Evolutionary conservation across 331 rosid species (phyloP).

Genomic region (Rosa hybrid): DNA sequence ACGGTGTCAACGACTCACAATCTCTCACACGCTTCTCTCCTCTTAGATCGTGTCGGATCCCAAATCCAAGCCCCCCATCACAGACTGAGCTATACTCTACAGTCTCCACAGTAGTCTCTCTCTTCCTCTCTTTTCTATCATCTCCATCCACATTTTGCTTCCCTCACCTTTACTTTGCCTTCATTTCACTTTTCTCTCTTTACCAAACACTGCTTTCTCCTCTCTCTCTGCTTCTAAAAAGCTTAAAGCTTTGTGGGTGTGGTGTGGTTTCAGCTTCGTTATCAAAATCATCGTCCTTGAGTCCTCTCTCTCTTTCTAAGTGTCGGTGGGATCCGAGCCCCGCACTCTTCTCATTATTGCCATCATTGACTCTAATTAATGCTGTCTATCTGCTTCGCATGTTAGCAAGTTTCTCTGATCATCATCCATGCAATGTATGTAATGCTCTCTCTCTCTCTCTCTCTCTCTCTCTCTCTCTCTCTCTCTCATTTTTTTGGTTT

Average conservation of each 20-base stretch:
- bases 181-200: constrained; percentile 38
- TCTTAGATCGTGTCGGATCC: constrained; percentile 23
- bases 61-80: background rate
- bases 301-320: constrained; percentile 15
- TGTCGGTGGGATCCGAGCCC: constrained; percentile 33
- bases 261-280: constrained; percentile 16
- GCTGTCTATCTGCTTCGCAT: constrained; percentile 5
- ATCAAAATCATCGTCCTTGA: constrained; percentile 12
- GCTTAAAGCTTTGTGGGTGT: background rate
- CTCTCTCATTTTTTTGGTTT: background rate
- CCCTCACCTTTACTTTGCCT: constrained; percentile 34
- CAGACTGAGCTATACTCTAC: background rate
- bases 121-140: constrained; percentile 7
- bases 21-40: background rate
- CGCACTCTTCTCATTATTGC: constrained; percentile 16
- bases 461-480: background rate
- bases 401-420: constrained; percentile 1
- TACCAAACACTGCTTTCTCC: constrained; percentile 31
- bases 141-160: constrained; percentile 12
- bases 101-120: background rate
- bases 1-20: background rate
- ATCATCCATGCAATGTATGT: constrained; percentile 16
- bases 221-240: constrained; percentile 19
- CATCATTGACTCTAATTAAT: constrained; percentile 12
- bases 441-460: background rate